Base-by-base conservation (phyloP, 2,329 filamentous ascomycete genomes). In the Tolypocladium amazonense region DNA sequence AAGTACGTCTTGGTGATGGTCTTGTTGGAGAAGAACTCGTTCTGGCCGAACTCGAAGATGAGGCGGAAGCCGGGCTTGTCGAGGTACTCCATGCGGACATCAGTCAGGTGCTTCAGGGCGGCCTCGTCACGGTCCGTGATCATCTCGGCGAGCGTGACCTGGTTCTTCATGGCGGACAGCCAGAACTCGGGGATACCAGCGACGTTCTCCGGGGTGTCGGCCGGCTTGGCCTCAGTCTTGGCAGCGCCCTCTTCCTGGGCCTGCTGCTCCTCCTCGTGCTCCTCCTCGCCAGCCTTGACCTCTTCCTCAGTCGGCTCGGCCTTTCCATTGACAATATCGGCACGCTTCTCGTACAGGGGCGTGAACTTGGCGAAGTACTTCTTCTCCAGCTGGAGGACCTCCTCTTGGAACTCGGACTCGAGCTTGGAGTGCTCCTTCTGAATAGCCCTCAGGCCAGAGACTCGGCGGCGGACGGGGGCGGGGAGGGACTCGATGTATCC, bases 161-260 rank as follows among this genome's bases (percentile, higher is more conserved):
- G 93, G 82, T 99, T 99, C 85, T 99, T 99, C 93, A 99, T 97
- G 68, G 95, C 93, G 63, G 93, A 97, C 57, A 99, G 83, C 94
- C 94, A 99, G 84, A 99, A 99, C 78, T 99, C 94, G 64, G 94
- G 94, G 64, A 99, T 97, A 76, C 94, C 94, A 70, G 86, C 81
- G 65, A 88, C 74, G 43, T 75, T 65, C 67, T 82, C 78, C 59
- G 77, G 73, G 66, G 84, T 79, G 65, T 86, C 81, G 58, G 80
- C 76, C 63, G 86, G 79, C 70, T 82, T 77, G 70, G 85, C 82
- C 56, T 74, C 67, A 69, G 81, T 77, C 70, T 86, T 82, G 62
- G 76, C 74, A 59, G 82, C 79, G 56, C 82, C 79, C 60, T 83
- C 80, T 23, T 87, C 86, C 56, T 91, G 87, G 50, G 89, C 82